Conservation (phyloP, 108 stramenopile species). For the Nitzschia sp. region DNA sequence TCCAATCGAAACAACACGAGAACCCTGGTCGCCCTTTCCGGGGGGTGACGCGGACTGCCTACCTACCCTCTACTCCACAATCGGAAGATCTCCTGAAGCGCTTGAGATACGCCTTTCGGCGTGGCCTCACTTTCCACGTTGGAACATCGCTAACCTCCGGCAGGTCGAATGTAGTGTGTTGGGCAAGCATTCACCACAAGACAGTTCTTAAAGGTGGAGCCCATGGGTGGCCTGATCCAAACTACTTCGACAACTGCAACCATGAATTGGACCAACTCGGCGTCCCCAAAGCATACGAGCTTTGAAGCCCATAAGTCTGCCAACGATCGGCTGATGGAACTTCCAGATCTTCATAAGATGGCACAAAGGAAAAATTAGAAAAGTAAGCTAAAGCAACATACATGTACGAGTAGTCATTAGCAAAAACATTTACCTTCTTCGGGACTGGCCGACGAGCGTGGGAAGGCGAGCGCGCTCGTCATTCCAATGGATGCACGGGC, state of each 20-base stretch:
- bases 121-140: slow-evolving; percentile 56
- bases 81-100: slow-evolving; percentile 39
- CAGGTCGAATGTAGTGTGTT: slow-evolving; percentile 29
- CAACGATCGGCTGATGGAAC: too few species aligned
- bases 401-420: too few species aligned
- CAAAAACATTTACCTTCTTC: too few species aligned
- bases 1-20: slow-evolving; percentile 39
- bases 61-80: slow-evolving; percentile 34
- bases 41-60: slow-evolving; percentile 28
- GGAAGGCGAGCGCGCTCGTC: too few species aligned
- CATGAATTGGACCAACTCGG: slow-evolving; percentile 42
- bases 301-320: too few species aligned
- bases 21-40: slow-evolving; percentile 32
- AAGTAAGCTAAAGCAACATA: too few species aligned
- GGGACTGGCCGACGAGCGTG: too few species aligned
- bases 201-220: slow-evolving; percentile 40
- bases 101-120: slow-evolving; percentile 50
- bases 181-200: slow-evolving; percentile 69
- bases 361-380: too few species aligned
- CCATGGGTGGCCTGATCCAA: slow-evolving; percentile 57
- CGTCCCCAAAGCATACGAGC: slow-evolving; percentile 34
- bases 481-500: too few species aligned
- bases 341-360: too few species aligned
- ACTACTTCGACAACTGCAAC: slow-evolving; percentile 51
- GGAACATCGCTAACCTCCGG: slow-evolving; percentile 55